A percentile compares a stretch with the other conserved stretches of the same genome.
phyloP scores from a whole-genome alignment of 2,329 filamentous ascomycete species.

The Huntiella savannae region DNA sequence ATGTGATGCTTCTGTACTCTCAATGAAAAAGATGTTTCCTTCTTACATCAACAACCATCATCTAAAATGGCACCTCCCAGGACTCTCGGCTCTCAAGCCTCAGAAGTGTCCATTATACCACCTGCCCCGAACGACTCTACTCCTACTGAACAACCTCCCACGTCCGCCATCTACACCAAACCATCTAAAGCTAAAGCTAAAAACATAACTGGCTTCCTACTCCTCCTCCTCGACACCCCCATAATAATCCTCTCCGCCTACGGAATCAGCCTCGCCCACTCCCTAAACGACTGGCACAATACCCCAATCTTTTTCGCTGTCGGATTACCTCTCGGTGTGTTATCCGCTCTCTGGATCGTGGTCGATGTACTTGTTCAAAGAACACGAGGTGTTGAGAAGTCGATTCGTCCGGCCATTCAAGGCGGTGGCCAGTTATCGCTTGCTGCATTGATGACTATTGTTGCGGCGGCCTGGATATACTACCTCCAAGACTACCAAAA shows the following conservation, averaged over 20 bases:
- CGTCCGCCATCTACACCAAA: neutral
- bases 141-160: too few species aligned
- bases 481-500: neutral
- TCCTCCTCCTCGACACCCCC: constrained; percentile 1
- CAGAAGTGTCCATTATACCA: too few species aligned
- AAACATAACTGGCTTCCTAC: neutral
- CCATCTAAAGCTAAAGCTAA: neutral
- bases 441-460: neutral
- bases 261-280: neutral
- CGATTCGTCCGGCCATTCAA: constrained; percentile 12
- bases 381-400: neutral
- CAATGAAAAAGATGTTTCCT: too few species aligned
- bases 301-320: neutral
- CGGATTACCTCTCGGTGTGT: neutral
- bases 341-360: neutral
- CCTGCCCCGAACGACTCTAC: too few species aligned
- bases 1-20: too few species aligned
- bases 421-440: constrained; percentile 12
- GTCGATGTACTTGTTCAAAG: neutral
- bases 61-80: too few species aligned
- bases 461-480: neutral
- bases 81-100: too few species aligned
- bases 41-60: too few species aligned
- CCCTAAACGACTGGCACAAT: neutral
- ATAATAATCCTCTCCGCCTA: constrained; percentile 2